Evolutionary conservation across 208 protist genomes (phyloP).

Genomic region (Trypanosoma caninum): DNA sequence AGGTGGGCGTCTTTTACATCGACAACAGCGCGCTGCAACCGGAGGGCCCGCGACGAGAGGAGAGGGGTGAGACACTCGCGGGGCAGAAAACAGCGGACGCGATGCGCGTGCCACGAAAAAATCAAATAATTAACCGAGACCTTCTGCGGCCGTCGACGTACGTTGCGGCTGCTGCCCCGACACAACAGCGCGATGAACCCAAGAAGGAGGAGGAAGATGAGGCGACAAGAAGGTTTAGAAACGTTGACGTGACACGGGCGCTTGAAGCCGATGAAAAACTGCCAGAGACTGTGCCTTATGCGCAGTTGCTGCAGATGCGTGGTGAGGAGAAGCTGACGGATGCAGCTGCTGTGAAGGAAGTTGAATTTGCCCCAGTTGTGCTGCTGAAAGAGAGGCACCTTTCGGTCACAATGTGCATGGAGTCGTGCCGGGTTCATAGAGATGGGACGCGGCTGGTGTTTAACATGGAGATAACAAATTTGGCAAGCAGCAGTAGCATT

Average conservation of each 20-base stretch:
- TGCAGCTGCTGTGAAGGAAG: constrained; percentile 8
- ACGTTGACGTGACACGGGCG: constrained; percentile 73
- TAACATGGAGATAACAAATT: constrained; percentile 40
- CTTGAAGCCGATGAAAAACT: constrained; percentile 58
- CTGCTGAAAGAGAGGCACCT: constrained; percentile 40
- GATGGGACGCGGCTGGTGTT: constrained; percentile 38
- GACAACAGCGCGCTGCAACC: constrained; percentile 15
- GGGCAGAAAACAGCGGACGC: neutral
- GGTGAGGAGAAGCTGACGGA: neutral
- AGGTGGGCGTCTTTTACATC: constrained; percentile 79
- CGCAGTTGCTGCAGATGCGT: constrained; percentile 25
- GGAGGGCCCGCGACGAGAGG: constrained; percentile 5
- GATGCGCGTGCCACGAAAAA: constrained; percentile 13
- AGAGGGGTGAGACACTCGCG: neutral
- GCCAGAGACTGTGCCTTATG: constrained; percentile 62
- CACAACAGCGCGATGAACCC: constrained; percentile 2
- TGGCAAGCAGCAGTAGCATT: constrained; percentile 23
- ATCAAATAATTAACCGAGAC: constrained; percentile 59
- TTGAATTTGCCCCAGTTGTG: constrained; percentile 25
- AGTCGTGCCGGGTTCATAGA: constrained; percentile 43
- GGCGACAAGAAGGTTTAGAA: constrained; percentile 62
- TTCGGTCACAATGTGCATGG: constrained; percentile 26
- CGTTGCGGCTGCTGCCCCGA: constrained; percentile 18
- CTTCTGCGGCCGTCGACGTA: constrained; percentile 53
- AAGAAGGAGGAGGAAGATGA: constrained; percentile 66